These are phyloP conservation scores for Russula dissimulans DNA, from an alignment of 768 basidiomycete species.

Conservation along the genomic window DNA sequence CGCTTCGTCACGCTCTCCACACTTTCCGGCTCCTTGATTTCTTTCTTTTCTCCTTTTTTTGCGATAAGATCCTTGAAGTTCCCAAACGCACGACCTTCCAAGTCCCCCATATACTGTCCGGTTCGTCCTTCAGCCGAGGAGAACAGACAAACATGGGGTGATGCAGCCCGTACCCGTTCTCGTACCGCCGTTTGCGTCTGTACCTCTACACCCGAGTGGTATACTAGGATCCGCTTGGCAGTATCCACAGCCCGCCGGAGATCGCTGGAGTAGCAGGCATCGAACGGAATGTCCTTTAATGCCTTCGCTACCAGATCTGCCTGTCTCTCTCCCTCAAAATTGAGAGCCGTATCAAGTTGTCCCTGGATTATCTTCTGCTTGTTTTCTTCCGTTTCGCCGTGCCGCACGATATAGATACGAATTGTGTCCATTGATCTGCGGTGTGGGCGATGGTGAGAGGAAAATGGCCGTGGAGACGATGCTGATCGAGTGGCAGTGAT, in stretches of 20 bases:
- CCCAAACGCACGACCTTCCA: constrained; percentile 39
- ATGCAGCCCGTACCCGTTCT: constrained; percentile 44
- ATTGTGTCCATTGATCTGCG: constrained; percentile 27
- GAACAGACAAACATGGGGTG: not conserved
- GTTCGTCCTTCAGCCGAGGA: not conserved
- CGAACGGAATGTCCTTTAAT: constrained; percentile 47
- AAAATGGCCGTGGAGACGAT: not conserved
- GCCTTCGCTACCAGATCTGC: constrained; percentile 45
- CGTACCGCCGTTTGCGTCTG: constrained; percentile 41
- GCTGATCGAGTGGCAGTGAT: no score
- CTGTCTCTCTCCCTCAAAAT: constrained; percentile 51
- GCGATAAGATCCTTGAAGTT: not conserved
- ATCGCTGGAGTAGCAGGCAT: constrained; percentile 61
- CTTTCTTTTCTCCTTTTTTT: not conserved
- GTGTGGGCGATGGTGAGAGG: not conserved
- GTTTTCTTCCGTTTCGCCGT: constrained; percentile 74
- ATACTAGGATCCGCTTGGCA: constrained; percentile 48
- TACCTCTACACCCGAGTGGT: constrained; percentile 41
- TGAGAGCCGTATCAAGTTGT: constrained; percentile 60
- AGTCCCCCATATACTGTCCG: constrained; percentile 47
- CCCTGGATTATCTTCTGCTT: constrained; percentile 58
- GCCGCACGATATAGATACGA: constrained; percentile 58
- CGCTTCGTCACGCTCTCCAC: constrained; percentile 27
- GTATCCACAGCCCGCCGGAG: constrained; percentile 65
- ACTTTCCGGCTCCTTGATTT: constrained; percentile 17